phyloP scores from a whole-genome alignment of 805 yeast genomes.

The Candida dajiaensis region DNA sequence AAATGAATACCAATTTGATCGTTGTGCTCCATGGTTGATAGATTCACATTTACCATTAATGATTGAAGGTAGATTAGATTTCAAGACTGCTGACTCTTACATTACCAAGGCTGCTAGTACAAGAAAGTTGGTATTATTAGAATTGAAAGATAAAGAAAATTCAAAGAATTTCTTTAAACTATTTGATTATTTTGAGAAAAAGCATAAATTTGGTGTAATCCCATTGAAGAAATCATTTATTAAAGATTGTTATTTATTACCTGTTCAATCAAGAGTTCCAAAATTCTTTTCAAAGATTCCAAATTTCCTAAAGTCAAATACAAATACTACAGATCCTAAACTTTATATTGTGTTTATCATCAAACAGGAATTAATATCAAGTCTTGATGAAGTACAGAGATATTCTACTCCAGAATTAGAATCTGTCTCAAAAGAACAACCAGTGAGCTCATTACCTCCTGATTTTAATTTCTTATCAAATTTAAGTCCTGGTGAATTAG shows the following conservation, averaged over 20 bases:
- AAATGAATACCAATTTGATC: constrained; percentile 19
- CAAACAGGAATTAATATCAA: constrained; percentile 17
- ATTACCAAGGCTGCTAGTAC: constrained; percentile 39
- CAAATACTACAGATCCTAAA: constrained; percentile 4
- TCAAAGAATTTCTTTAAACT: constrained; percentile 15
- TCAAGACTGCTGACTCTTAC: constrained; percentile 49
- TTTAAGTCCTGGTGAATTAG: constrained; percentile 13
- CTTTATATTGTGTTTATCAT: constrained; percentile 17
- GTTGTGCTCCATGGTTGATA: constrained; percentile 16
- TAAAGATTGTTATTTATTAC: constrained; percentile 40
- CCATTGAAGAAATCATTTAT: constrained; percentile 33
- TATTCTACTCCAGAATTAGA: not conserved
- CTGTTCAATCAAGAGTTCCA: constrained; percentile 22
- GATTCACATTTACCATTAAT: constrained; percentile 28
- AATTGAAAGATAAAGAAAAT: constrained; percentile 27
- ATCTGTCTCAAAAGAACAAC: not conserved
- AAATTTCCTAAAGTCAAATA: not conserved
- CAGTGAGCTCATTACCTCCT: not conserved
- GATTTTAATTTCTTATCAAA: constrained; percentile 16
- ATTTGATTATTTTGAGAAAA: constrained; percentile 29
- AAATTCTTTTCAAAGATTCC: constrained; percentile 11
- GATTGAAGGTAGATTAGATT: constrained; percentile 61
- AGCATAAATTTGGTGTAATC: constrained; percentile 41
- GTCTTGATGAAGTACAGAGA: constrained; percentile 1
- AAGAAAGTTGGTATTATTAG: constrained; percentile 48